Base-by-base conservation (phyloP, 2,329 filamentous ascomycete species). In the Tolypocladium album region DNA sequence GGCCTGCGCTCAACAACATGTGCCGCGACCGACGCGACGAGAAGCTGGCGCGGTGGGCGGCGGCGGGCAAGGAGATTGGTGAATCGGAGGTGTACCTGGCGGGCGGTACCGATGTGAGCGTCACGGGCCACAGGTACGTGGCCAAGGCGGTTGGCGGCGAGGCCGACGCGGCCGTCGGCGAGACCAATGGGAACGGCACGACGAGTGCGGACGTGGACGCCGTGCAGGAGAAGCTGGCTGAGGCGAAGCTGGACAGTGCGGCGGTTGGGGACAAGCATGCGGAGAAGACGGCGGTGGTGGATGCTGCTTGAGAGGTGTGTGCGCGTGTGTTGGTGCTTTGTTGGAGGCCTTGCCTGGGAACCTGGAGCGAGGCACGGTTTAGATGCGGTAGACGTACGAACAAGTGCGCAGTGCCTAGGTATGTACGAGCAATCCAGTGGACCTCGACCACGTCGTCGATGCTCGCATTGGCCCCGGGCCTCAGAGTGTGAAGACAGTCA, bases 61-160 rank as follows among this genome's bases (percentile, higher is more conserved):
- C 84, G 17, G 90, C 84, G 31, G 94, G 94, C 24, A 89, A 89
- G 76, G 78, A 84, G 63, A 82, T 97, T 64, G 94, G 94, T 36
- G 92, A 97, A 76, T 88, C 84, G 58, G 94, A 99, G 76, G 83
- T 86, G 61, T 96, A 93, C 69, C 79, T 99, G n/a, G 85, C 86
- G 64, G 93, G 93, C 6, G 74, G 73, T 36, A 71, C 70, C 0
- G 71, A 74, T 24, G 64, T 66, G 38, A 75, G 74, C 64, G 62
- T 74, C 61, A 68, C 65, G 52, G 73, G 73, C 0, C 60, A 71
- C 62, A 69, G 65, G 64, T 72, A 70, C 58, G 66, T 64, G 12
- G 36, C 38, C 36, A 39, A 12, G 45, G 38, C 34, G 9, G 22
- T 20, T n/a, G 57, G 24, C 31, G 20, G 31, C 31, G 31, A 55